phyloP scores from a whole-genome alignment of 768 basidiomycete species.

The Trametes maxima region DNA sequence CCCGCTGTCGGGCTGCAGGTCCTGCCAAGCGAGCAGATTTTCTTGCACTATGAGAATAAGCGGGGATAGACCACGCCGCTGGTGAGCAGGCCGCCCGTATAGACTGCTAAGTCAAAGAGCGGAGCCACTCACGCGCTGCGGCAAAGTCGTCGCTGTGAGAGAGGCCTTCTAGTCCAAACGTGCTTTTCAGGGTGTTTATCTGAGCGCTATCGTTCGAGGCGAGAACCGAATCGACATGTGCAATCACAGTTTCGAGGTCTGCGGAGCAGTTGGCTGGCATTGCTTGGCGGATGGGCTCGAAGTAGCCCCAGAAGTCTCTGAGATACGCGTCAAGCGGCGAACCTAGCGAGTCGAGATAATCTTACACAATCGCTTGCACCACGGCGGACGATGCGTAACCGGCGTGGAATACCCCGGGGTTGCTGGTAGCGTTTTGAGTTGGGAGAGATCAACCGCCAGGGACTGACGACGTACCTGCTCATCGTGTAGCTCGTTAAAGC shows the following conservation, averaged over 20 bases:
- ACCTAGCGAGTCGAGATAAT: background rate
- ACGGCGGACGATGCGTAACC: constrained; percentile 65
- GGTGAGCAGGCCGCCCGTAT: background rate
- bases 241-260: constrained; percentile 61
- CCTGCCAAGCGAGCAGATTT: constrained; percentile 66
- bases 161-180: constrained; percentile 57
- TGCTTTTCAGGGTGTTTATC: constrained; percentile 52
- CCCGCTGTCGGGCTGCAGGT: constrained; percentile 50
- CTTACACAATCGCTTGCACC: constrained; percentile 53
- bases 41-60: constrained; percentile 32
- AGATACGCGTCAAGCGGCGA: background rate
- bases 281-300: constrained; percentile 63
- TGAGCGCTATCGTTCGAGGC: constrained; percentile 43
- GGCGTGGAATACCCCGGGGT: constrained; percentile 57
- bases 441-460: background rate
- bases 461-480: constrained; percentile 49
- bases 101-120: background rate
- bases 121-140: constrained; percentile 42
- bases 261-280: constrained; percentile 74
- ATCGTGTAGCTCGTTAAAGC: constrained; percentile 60
- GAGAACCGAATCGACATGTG: constrained; percentile 58
- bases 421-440: constrained; percentile 35
- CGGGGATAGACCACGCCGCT: too few species aligned
- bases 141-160: constrained; percentile 66
- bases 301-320: constrained; percentile 63